Evolutionary conservation across 225 moss, liverwort and hornwort species (phyloP).

Genomic region (Thuidium tamariscinum): DNA sequence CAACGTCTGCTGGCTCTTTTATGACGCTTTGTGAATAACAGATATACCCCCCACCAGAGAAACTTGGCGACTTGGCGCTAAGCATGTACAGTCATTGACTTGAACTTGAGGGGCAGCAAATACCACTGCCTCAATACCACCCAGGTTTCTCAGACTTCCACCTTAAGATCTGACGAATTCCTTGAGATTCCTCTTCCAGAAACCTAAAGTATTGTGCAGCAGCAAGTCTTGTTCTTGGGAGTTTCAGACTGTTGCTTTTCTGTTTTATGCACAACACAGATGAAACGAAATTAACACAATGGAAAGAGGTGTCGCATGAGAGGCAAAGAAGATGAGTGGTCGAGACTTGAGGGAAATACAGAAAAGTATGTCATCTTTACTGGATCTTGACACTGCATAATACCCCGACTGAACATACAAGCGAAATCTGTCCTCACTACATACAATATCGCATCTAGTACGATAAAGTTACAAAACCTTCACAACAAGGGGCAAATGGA

Average conservation of each 20-base stretch:
- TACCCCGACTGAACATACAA: not conserved
- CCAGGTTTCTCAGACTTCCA: constrained; percentile 12
- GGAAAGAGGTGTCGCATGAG: not conserved
- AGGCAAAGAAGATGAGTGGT: not conserved
- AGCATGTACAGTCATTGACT: constrained; percentile 14
- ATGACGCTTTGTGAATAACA: constrained; percentile 30
- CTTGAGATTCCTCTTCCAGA: constrained; percentile 8
- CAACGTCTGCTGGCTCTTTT: constrained; percentile 21
- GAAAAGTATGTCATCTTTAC: too few relatives aligned
- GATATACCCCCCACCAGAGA: constrained; percentile 23
- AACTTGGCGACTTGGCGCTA: constrained; percentile 14
- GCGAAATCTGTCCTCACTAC: not conserved
- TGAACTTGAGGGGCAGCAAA: constrained; percentile 5
- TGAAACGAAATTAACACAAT: not conserved
- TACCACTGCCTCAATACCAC: constrained; percentile 12
- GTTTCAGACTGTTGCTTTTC: constrained; percentile 89
- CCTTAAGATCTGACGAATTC: constrained; percentile 14
- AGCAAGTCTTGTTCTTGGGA: constrained; percentile 81
- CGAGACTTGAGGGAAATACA: not conserved
- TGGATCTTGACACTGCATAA: not conserved
- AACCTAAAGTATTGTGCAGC: constrained; percentile 62
- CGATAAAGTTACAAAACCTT: not conserved
- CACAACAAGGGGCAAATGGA: not conserved
- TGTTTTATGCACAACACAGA: constrained; percentile 16
- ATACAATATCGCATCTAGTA: not conserved